Evolutionary conservation across 305 asterid species (phyloP), one percentile per base, ranked within the genome.

Genomic region (Lippia alba): DNA sequence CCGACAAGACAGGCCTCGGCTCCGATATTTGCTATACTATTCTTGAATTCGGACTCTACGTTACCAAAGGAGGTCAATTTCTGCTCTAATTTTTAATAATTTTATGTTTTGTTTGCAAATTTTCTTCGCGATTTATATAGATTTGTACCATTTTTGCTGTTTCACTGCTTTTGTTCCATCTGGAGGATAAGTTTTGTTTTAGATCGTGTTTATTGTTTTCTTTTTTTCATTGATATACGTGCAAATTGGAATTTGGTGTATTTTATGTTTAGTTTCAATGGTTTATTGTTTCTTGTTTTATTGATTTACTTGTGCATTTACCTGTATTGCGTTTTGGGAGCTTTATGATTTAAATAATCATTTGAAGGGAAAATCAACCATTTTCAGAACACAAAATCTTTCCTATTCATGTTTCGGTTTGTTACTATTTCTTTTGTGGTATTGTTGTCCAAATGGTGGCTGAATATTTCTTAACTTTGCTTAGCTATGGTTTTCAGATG

Each of bases 1-100:
- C 88, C 0, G 98, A 88, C 24, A 83, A 84, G 73, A 78, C 89
- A 16, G 92, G 92, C 6, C 87, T 92, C 36, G 85, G 81, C 66
- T 92, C 91, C 77, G 98, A 92, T 74, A 84, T 90, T 70, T 92
- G 91, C 69, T 79, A 91, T 55, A 73, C 81, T 44, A 81, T 88
- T 74, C 94, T 90, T 70, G 89, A 90, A 69, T 92, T 88, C 67
- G 91, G 90, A 2, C 96, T 92, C 73, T 73, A 62, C 50, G 80
- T 90, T 17, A 75, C 82, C 72, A 86, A 84, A 85, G 96, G 94
- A 90, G 98, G 98, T 91, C 48, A 24, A 45, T 70, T 78, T 67
- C 40, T 50, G 56, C 9, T 16, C 56, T 11, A 7, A 2, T 51
- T 51, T 51, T 51, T 24, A 2, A 5, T 51, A 6, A 4, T 51